A percentile compares a stretch with the other conserved stretches of the same genome.
phyloP scores from a whole-genome alignment of 2,329 filamentous ascomycete genomes.

The Zasmidium cellare region DNA sequence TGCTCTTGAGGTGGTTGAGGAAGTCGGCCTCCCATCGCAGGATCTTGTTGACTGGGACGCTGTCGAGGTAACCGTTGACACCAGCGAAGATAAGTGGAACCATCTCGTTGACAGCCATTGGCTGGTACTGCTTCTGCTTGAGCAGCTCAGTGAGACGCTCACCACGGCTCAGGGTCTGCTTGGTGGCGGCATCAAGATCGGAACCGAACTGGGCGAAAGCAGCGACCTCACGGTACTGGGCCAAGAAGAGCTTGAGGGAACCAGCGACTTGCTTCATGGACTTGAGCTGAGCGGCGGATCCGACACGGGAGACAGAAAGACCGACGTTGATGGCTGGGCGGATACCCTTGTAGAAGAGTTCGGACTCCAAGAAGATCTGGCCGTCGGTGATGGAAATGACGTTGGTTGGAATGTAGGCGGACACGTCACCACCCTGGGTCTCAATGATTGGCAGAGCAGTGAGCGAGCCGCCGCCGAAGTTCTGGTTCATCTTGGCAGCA shows the following conservation, averaged over 20 bases:
- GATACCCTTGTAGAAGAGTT: constrained; percentile 99
- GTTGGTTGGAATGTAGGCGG: constrained; percentile 99
- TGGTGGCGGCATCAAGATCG: constrained; percentile 96
- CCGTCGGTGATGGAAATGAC: constrained; percentile 99
- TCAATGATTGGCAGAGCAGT: constrained; percentile 98
- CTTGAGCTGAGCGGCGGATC: constrained; percentile 98
- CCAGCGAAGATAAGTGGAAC: constrained; percentile 98
- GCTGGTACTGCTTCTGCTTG: constrained; percentile 99
- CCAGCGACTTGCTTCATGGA: constrained; percentile 99
- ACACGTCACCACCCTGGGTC: constrained; percentile 99
- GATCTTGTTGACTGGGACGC: constrained; percentile 85
- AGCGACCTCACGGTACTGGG: constrained; percentile 99
- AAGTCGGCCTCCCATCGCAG: constrained; percentile 93
- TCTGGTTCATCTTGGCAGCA: constrained; percentile 98
- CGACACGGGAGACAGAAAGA: constrained; percentile 99
- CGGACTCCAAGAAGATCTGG: constrained; percentile 99
- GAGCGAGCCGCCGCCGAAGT: constrained; percentile 85
- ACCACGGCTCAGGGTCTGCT: constrained; percentile 97
- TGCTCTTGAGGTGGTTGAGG: constrained; percentile 86
- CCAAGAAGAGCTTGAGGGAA: constrained; percentile 99
- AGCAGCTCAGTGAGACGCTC: constrained; percentile 98
- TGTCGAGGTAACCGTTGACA: constrained; percentile 96
- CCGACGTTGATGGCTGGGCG: constrained; percentile 99
- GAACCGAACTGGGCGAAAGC: constrained; percentile 99
- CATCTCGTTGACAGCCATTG: constrained; percentile 99